Percentiles rank a stretch among this genome's conserved stretches.
Conservation (phyloP, 257 asterid species). For the Primulina eburnea region DNA sequence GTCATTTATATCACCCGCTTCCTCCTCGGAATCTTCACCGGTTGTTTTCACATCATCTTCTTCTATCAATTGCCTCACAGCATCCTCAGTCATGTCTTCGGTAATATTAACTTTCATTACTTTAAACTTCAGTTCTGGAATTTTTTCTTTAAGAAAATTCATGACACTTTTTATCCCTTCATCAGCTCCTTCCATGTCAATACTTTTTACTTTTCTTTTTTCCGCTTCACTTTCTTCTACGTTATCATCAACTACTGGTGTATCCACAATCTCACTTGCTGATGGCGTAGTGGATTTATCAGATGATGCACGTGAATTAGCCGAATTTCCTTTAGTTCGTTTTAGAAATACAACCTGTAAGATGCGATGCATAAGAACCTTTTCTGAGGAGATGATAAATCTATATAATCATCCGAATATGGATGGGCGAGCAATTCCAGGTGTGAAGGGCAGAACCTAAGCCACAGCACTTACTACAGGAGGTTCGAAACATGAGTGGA, state of each 20-base stretch:
- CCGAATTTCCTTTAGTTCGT: slow-evolving; percentile 47
- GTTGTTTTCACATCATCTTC: slow-evolving; percentile 51
- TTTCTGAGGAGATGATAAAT: slow-evolving; percentile 18
- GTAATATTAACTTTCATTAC: slow-evolving; percentile 61
- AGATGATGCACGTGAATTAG: slow-evolving; percentile 45
- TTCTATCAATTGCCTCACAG: slow-evolving; percentile 58
- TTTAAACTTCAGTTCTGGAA: slow-evolving; percentile 81
- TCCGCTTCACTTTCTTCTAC: slow-evolving; percentile 58
- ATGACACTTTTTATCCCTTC: slow-evolving; percentile 81
- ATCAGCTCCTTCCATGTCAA: slow-evolving; percentile 76
- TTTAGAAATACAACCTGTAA: slow-evolving; percentile 78
- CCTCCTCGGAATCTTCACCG: slow-evolving; percentile 49
- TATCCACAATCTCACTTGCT: slow-evolving; percentile 50
- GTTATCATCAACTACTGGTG: slow-evolving; percentile 61
- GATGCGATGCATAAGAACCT: slow-evolving; percentile 27
- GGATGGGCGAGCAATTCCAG: background rate
- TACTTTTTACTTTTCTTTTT: slow-evolving; percentile 56
- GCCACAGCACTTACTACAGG: background rate
- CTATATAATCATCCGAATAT: slow-evolving; percentile 9
- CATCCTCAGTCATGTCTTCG: slow-evolving; percentile 58
- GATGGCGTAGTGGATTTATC: slow-evolving; percentile 56
- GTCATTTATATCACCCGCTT: slow-evolving; percentile 42
- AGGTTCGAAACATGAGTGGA: background rate
- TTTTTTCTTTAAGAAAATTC: slow-evolving; percentile 83
- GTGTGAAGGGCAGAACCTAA: slow-evolving; percentile 5